Evolutionary conservation across 2,329 filamentous ascomycete species (phyloP).

Genomic region (Cucurbitaria berberidis): DNA sequence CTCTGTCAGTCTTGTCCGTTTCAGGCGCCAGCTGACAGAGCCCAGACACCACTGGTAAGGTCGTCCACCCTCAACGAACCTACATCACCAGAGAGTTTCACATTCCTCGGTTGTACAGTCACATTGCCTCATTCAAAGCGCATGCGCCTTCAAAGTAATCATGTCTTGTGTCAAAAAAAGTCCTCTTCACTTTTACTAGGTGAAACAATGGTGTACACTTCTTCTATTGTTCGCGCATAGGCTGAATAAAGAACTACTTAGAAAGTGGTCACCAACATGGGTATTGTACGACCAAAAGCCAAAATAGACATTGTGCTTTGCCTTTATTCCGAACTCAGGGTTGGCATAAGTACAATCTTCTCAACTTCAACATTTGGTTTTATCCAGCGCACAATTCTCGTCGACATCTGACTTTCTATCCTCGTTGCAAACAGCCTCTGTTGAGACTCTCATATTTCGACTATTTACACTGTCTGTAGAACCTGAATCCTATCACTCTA

Average conservation of each 20-base stretch:
- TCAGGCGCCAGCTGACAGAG: neutral
- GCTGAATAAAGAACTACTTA: slow-evolving; percentile 1
- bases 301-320: neutral
- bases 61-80: neutral
- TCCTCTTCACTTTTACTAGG: slow-evolving; percentile 2
- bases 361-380: neutral
- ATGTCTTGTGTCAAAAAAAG: neutral
- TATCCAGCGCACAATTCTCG: neutral
- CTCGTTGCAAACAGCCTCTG: neutral
- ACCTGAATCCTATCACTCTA: neutral
- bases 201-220: neutral
- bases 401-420: neutral
- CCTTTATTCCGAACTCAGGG: neutral
- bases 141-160: neutral
- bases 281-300: neutral
- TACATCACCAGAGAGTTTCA: neutral
- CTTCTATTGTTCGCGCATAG: slow-evolving; percentile 11
- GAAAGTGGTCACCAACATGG: neutral
- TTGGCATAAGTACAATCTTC: neutral
- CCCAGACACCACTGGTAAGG: neutral
- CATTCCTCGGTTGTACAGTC: neutral
- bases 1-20: neutral
- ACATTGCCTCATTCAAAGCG: neutral
- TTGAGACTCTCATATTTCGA: neutral
- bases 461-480: neutral